A percentile compares a stretch with the other conserved stretches of the same genome.
Conservation (phyloP, 2,329 filamentous ascomycete genomes). For the Trichophyton equinum region DNA sequence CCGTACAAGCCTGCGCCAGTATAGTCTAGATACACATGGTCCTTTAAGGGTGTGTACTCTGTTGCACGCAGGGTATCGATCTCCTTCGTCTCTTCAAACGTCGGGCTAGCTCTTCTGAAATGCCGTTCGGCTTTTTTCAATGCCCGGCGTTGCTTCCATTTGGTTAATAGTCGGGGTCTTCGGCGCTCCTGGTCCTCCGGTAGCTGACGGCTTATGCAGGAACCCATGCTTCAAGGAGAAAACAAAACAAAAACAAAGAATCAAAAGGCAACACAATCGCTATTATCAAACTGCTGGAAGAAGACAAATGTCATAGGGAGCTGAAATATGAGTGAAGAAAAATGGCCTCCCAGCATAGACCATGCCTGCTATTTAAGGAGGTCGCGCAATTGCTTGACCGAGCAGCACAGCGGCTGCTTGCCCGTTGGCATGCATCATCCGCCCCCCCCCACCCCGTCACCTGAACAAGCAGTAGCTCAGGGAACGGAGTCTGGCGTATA, state of each 20-base stretch:
- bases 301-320: not conserved
- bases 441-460: not conserved
- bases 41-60: constrained; percentile 9
- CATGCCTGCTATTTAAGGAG: not conserved
- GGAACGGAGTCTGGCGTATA: not conserved
- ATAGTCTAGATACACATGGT: constrained; percentile 11
- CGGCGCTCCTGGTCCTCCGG: not conserved
- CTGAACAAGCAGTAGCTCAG: not conserved
- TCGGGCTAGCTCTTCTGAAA: constrained; percentile 7
- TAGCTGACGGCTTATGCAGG: not conserved
- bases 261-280: not conserved
- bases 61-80: constrained; percentile 8
- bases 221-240: not conserved
- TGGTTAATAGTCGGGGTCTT: not conserved
- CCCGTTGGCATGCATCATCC: not conserved
- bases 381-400: not conserved
- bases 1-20: constrained; percentile 10
- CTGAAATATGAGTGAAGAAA: not conserved
- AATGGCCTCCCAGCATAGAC: not conserved
- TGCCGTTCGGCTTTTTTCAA: constrained; percentile 7
- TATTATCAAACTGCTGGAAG: not conserved
- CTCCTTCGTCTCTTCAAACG: constrained; percentile 4
- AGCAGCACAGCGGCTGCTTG: not conserved
- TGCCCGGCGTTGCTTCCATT: not conserved
- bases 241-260: not conserved